A percentile compares a stretch with the other conserved stretches of the same genome.
Conservation (phyloP, 2,329 filamentous ascomycete species). For the Anthostomella pinea region DNA sequence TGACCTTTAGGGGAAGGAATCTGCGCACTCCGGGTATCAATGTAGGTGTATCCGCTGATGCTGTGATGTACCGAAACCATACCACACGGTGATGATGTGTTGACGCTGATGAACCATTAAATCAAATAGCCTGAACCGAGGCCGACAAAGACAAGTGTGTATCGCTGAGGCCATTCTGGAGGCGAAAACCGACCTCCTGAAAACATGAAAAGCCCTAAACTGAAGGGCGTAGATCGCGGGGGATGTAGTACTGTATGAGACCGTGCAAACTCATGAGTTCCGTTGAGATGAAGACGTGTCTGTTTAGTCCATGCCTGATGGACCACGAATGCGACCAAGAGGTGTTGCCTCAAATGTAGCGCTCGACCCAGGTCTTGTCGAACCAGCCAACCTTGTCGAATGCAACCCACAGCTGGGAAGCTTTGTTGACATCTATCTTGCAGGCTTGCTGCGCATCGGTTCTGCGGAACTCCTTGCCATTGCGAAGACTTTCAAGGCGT, state of each 20-base stretch:
- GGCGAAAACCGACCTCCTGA: constrained; percentile 8
- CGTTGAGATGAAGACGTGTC: background rate
- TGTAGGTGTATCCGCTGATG: constrained; percentile 29
- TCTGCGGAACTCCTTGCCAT: constrained; percentile 85
- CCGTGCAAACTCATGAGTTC: background rate
- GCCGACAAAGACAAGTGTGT: constrained; percentile 12
- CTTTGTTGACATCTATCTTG: constrained; percentile 98
- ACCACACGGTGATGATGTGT: constrained; percentile 12
- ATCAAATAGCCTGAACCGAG: constrained; percentile 4
- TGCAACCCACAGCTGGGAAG: constrained; percentile 85
- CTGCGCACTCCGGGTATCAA: constrained; percentile 35
- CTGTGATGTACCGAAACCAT: constrained; percentile 26
- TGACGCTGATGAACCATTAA: constrained; percentile 7
- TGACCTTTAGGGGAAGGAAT: constrained; percentile 22
- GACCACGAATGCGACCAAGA: constrained; percentile 1
- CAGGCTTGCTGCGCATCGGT: constrained; percentile 95
- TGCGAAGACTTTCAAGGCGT: constrained; percentile 63
- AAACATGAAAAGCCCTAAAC: constrained; percentile 2
- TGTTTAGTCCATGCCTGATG: constrained; percentile 23
- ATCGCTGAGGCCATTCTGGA: constrained; percentile 16
- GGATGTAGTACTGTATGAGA: constrained; percentile 3
- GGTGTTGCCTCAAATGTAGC: constrained; percentile 28
- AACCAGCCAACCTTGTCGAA: constrained; percentile 89
- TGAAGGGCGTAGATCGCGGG: constrained; percentile 7
- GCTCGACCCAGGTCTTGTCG: constrained; percentile 46